phyloP scores from a whole-genome alignment of 1,284 basidiomycete genomes.

The Fomitopsis palustris region DNA sequence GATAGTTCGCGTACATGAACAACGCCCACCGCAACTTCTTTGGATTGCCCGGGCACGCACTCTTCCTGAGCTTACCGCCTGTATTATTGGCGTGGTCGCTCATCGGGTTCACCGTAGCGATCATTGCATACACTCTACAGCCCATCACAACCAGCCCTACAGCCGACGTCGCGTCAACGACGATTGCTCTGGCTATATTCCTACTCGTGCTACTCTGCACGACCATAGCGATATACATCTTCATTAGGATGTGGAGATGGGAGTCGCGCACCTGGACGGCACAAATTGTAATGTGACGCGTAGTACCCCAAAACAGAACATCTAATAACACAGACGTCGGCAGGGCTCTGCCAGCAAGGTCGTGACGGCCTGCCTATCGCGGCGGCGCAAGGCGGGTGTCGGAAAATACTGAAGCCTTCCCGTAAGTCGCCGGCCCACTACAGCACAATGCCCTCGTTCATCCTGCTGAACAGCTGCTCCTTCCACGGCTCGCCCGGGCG shows the following conservation, averaged over 20 bases:
- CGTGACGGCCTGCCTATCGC: neutral
- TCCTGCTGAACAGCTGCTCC: conserved; percentile 14
- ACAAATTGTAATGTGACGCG: neutral
- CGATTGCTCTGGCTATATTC: conserved; percentile 31
- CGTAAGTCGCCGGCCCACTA: neutral
- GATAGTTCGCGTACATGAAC: conserved; percentile 49
- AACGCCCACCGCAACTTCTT: conserved; percentile 42
- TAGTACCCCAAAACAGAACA: neutral
- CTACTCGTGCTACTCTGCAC: conserved; percentile 36
- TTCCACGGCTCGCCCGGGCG: conserved; percentile 16
- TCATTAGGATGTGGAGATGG: conserved; percentile 47
- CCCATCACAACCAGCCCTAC: conserved; percentile 22
- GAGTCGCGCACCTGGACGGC: conserved; percentile 11
- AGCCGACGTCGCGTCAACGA: conserved; percentile 30
- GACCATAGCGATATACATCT: conserved; percentile 42
- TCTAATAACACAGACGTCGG: neutral
- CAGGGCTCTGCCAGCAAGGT: neutral
- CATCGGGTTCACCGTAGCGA: conserved; percentile 41
- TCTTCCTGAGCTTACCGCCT: conserved; percentile 50
- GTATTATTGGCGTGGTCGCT: conserved; percentile 55
- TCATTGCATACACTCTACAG: conserved; percentile 42
- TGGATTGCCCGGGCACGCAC: conserved; percentile 45
- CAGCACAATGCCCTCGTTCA: conserved; percentile 18
- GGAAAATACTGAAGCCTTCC: neutral
- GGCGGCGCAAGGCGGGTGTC: neutral